These are phyloP conservation scores for Apiospora hydei DNA, from an alignment of 2,329 filamentous ascomycete genomes.

Conservation along the genomic window DNA sequence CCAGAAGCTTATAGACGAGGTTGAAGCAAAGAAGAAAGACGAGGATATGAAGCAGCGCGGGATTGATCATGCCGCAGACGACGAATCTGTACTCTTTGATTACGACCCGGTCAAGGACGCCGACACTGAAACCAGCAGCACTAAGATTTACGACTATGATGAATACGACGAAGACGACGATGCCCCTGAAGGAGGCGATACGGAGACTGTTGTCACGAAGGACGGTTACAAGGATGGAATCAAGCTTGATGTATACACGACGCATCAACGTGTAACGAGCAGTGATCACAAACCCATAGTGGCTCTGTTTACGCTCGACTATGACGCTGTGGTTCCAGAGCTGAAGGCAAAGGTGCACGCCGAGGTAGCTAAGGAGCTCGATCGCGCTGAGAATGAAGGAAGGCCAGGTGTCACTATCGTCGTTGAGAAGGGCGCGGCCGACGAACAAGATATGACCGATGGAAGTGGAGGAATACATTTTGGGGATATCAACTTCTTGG, in stretches of 20 bases:
- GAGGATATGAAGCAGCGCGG: conserved; percentile 86
- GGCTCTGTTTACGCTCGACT: conserved; percentile 83
- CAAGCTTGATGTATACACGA: conserved; percentile 73
- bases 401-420: conserved; percentile 84
- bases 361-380: conserved; percentile 86
- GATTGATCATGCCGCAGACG: conserved; percentile 74
- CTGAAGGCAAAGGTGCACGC: conserved; percentile 84
- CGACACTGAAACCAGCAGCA: conserved; percentile 50
- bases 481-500: conserved; percentile 74
- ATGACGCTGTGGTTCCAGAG: conserved; percentile 85
- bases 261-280: conserved; percentile 87
- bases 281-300: conserved; percentile 95
- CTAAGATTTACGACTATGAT: conserved; percentile 33
- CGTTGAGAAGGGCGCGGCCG: conserved; percentile 64
- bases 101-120: conserved; percentile 84
- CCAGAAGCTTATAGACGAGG: conserved; percentile 65
- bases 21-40: conserved; percentile 74
- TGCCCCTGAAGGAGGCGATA: conserved; percentile 50
- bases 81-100: conserved; percentile 86
- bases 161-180: conserved; percentile 49
- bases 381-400: conserved; percentile 90
- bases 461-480: conserved; percentile 75
- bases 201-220: conserved; percentile 61
- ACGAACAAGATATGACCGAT: conserved; percentile 47
- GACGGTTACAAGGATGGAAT: conserved; percentile 65